Evolutionary conservation across 257 asterid species (phyloP).

Genomic region (Ocimum tenuiflorum): DNA sequence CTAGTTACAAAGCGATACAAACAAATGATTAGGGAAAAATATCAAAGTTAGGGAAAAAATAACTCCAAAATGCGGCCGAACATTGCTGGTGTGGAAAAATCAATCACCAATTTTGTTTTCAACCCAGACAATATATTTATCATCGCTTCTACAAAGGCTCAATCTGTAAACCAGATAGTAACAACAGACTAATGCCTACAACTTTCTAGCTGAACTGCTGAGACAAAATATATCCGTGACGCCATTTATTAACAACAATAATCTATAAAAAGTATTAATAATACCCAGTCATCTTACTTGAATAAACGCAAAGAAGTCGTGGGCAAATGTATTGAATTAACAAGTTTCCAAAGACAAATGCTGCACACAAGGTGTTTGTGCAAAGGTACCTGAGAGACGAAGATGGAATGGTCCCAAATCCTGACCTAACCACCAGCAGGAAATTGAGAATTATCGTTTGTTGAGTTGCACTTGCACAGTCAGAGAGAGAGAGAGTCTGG

Average conservation of each 20-base stretch:
- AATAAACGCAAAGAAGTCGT: background rate
- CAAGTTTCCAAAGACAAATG: background rate
- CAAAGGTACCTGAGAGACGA: slow-evolving; percentile 17
- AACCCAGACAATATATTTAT: background rate
- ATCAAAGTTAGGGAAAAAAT: background rate
- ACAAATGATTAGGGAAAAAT: background rate
- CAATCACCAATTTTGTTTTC: background rate
- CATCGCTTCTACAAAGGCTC: background rate
- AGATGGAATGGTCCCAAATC: background rate
- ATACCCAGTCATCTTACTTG: background rate
- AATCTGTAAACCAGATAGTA: background rate
- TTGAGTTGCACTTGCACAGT: too few species aligned
- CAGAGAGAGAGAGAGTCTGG: too few species aligned
- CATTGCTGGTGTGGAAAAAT: background rate
- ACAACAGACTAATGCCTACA: background rate
- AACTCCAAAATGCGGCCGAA: background rate
- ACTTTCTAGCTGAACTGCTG: background rate
- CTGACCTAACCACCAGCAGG: background rate
- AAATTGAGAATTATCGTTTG: background rate
- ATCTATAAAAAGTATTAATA: background rate
- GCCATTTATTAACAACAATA: background rate
- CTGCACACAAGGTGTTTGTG: slow-evolving; percentile 25
- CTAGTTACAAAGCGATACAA: background rate
- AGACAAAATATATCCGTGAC: background rate
- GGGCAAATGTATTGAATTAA: background rate